phyloP scores from a whole-genome alignment of 1,139 yeast species.

The Hansenula sp. region DNA sequence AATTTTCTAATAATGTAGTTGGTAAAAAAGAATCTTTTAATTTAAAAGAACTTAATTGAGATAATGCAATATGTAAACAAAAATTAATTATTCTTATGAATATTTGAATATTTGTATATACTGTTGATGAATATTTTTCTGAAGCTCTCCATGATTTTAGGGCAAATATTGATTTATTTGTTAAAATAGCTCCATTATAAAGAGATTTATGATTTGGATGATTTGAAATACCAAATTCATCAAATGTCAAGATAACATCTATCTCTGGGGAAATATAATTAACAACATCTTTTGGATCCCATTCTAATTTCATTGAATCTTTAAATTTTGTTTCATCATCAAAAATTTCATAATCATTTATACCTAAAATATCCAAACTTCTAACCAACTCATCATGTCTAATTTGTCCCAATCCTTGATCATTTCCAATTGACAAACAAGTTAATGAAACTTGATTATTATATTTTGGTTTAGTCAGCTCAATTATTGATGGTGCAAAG shows the following conservation, averaged over 20 bases:
- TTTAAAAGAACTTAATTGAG: constrained; percentile 7
- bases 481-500: constrained; percentile 75
- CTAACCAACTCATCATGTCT: constrained; percentile 55
- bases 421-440: constrained; percentile 78
- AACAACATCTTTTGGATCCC: constrained; percentile 52
- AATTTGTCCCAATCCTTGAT: constrained; percentile 62
- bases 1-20: constrained; percentile 2
- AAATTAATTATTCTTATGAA: constrained; percentile 3
- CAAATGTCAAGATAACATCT: constrained; percentile 71
- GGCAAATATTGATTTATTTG: constrained; percentile 30
- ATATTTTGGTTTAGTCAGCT: constrained; percentile 42
- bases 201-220: constrained; percentile 84
- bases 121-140: constrained; percentile 49
- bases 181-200: constrained; percentile 43
- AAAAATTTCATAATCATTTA: constrained; percentile 42
- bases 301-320: constrained; percentile 70
- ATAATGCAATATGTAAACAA: constrained; percentile 19
- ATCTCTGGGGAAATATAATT: constrained; percentile 21
- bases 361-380: constrained; percentile 57
- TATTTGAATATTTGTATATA: constrained; percentile 39
- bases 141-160: constrained; percentile 43
- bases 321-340: constrained; percentile 42
- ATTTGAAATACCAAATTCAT: constrained; percentile 72
- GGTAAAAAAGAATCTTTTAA: not conserved
- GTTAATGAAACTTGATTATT: constrained; percentile 52